A percentile compares a stretch with the other conserved stretches of the same genome.
phyloP scores from a whole-genome alignment of 164 flowering plant genomes.

The Akebia trifoliata region DNA sequence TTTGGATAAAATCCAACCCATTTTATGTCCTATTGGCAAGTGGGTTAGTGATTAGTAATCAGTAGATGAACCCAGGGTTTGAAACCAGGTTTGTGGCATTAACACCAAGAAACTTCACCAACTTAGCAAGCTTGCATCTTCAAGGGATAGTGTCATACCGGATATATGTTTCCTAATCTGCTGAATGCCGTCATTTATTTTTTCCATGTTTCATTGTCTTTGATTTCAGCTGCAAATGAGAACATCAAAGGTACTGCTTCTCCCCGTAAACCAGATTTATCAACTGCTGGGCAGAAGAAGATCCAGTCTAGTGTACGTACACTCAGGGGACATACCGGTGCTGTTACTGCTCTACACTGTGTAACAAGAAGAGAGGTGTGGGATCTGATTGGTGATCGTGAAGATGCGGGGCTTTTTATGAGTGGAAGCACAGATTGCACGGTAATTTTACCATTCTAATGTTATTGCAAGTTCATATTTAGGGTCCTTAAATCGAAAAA shows the following conservation, averaged over 20 bases:
- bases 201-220: slow-evolving; percentile 10
- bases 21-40: too few species aligned
- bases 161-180: neutral
- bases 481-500: neutral
- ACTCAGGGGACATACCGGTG: slow-evolving; percentile 91
- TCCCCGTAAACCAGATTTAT: slow-evolving; percentile 54
- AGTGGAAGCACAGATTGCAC: slow-evolving; percentile 96
- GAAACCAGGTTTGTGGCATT: too few species aligned
- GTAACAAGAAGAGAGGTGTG: slow-evolving; percentile 97
- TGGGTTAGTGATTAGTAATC: too few species aligned
- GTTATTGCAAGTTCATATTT: neutral
- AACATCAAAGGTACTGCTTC: slow-evolving; percentile 33
- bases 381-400: slow-evolving; percentile 99
- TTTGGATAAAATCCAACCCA: too few species aligned
- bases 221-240: slow-evolving; percentile 47
- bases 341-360: slow-evolving; percentile 89
- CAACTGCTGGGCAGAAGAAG: slow-evolving; percentile 65
- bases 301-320: slow-evolving; percentile 62
- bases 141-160: too few species aligned
- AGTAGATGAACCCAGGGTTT: too few species aligned
- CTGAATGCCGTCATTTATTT: neutral
- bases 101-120: too few species aligned
- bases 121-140: too few species aligned
- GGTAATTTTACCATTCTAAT: slow-evolving; percentile 34
- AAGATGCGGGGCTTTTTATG: slow-evolving; percentile 96